Base-by-base conservation (phyloP, 176 grass and related monocot genomes). In the Raddia guianensis region DNA sequence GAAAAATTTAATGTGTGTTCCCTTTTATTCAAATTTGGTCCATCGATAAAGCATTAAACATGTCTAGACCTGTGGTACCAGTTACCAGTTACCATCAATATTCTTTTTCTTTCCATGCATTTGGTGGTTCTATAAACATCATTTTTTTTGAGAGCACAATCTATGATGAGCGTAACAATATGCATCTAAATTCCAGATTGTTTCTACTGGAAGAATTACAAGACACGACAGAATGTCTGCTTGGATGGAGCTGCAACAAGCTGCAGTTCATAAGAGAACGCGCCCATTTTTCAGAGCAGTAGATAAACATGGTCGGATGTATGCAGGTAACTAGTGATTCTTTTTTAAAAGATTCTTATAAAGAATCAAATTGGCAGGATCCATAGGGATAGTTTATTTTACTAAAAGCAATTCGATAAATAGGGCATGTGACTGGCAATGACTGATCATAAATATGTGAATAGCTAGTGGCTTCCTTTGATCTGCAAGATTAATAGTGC, bases 171-270 rank as follows among this genome's bases (percentile, higher is more conserved):
- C 59, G 18, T 62, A 75, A 72, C 37, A 72, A 65, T 15, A 46
- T 64, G 48, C 48, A 64, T 45, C 35, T 85, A 15, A 70, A 42
- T 85, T 87, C 49, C 80, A 97, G 92, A 81, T 98, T 59, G 95
- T 89, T 58, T 87, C 81, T 82, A 98, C 90, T 61, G 81, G 92
- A 49, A 87, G 91, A 85, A 87, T 98, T 68, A 91, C 86, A 87
- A 89, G 81, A 85, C 53, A 86, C 37, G 95, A 98, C 50, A 91
- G 92, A 53, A 67, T 77, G 10, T 80, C 1, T 56, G 88, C 83
- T 76, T 98, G 95, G 95, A 91, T 60, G 45, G 90, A 98, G 54
- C 82, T 98, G 59, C 88, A 93, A 81, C 78, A 70, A 78, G 95
- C 90, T 72, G 90, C 90, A 40, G 44, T 78, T 78, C 81, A 89